These are phyloP conservation scores for Globisporangium acanthophoron DNA, from an alignment of 352 stramenopile genomes.

Conservation along the genomic window DNA sequence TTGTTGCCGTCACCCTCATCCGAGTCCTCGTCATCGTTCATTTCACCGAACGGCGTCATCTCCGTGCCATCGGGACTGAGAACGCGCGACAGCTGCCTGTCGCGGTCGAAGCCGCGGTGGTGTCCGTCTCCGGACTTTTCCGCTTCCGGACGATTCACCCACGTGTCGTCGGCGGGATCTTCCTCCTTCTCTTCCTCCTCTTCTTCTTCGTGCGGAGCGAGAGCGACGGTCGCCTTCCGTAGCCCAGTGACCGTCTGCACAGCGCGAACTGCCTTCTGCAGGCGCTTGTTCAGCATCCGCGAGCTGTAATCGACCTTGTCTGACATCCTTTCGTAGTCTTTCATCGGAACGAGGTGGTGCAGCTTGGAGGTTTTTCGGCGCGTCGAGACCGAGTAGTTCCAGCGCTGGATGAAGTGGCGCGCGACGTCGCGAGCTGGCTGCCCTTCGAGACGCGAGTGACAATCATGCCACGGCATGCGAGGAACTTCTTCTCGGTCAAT, in stretches of 20 bases:
- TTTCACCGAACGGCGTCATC: constrained; percentile 16
- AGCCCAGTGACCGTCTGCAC: constrained; percentile 44
- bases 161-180: neutral
- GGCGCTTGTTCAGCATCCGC: constrained; percentile 34
- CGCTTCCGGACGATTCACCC: constrained; percentile 1
- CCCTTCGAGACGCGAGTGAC: constrained; percentile 72
- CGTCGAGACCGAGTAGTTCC: constrained; percentile 85
- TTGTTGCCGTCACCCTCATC: constrained; percentile 3
- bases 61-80: constrained; percentile 9
- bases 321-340: constrained; percentile 35
- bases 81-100: constrained; percentile 26
- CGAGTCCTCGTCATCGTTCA: constrained; percentile 2
- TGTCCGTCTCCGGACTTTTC: neutral
- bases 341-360: constrained; percentile 72
- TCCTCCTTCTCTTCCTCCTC: constrained; percentile 10
- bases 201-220: constrained; percentile 10
- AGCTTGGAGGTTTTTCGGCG: constrained; percentile 72
- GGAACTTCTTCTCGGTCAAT: constrained; percentile 67
- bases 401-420: constrained; percentile 84
- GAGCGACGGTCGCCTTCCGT: constrained; percentile 11
- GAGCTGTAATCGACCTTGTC: constrained; percentile 36
- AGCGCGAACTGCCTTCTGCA: constrained; percentile 64
- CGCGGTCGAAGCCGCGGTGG: constrained; percentile 33
- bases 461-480: constrained; percentile 86
- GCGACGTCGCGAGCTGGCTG: constrained; percentile 77